Evolutionary conservation across 2,329 filamentous ascomycete species (phyloP).

Genomic region (Penicillium sp.): DNA sequence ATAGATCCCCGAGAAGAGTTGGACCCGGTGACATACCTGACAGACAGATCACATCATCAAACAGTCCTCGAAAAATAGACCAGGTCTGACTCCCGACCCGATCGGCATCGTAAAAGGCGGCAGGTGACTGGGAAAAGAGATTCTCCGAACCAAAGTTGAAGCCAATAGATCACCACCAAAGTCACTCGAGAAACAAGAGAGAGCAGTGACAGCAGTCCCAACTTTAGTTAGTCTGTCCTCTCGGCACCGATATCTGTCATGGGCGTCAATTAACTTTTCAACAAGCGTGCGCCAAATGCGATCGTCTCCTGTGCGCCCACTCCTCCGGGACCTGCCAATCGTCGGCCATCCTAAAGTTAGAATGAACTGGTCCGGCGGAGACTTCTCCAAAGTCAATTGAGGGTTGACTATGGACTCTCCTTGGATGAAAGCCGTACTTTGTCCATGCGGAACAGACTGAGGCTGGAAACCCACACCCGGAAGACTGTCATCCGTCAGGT

Average conservation of each 20-base stretch:
- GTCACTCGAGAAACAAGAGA: background rate
- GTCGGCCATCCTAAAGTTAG: slow-evolving; percentile 12
- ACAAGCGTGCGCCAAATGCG: slow-evolving; percentile 39
- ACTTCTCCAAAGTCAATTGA: background rate
- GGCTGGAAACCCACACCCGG: background rate
- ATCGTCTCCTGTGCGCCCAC: slow-evolving; percentile 36
- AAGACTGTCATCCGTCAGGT: background rate
- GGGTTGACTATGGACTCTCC: background rate
- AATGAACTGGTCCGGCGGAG: slow-evolving; percentile 18
- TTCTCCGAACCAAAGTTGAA: background rate
- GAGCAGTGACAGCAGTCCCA: no score
- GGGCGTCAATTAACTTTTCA: slow-evolving; percentile 41
- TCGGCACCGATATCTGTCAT: slow-evolving; percentile 25
- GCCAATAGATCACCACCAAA: background rate
- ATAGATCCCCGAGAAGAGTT: background rate
- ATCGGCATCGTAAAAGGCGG: background rate
- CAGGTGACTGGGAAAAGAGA: background rate
- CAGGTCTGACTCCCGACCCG: background rate
- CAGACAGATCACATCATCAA: background rate
- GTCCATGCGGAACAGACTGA: background rate
- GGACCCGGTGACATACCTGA: background rate
- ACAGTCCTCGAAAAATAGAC: background rate
- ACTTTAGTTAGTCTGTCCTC: background rate
- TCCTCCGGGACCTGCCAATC: slow-evolving; percentile 32
- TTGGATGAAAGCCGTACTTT: background rate